Base-by-base conservation (phyloP, 2,329 filamentous ascomycete genomes). In the Colletotrichum spinosum region DNA sequence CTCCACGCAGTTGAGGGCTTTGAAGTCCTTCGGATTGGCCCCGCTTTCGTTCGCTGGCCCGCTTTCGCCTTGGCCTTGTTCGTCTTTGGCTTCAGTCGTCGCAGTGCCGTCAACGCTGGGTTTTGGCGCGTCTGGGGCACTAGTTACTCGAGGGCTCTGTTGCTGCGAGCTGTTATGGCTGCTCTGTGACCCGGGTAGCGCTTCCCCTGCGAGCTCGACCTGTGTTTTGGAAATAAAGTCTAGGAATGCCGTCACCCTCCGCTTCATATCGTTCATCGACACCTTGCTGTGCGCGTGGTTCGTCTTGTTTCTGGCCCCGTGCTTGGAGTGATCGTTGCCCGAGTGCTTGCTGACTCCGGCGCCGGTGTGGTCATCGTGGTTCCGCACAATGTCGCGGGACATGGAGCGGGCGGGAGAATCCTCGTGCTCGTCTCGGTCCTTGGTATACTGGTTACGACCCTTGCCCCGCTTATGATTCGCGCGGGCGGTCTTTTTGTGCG, bases 201-300 rank as follows among this genome's bases (percentile, higher is more conserved):
- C 78, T 67, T 90, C 90, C 37, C 87, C 88, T 2, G 92, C 93
- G 78, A 97, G 86, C 73, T 97, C 94, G 7, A 97, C 84, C 76
- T 97, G 94, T 62, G 93, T 95, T 69, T 93, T 89, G 4, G 92
- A 90, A 68, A 97, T 97, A 73, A 95, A 97, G 70, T 96, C 93
- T 65, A 97, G 85, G 74, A 97, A 97, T 17, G 88, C 91, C 4
- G 92, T 88, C 6, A 94, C 93, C 9, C 93, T 90, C 69, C 92
- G 88, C 78, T 92, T 93, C 88, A 97, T 94, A 74, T 97, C 94
- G 65, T 90, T 90, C 89, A 97, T 92, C 35, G 90, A 94, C 62
- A 94, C 87, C 75, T 92, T 93, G 70, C 86, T 89, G 69, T 83
- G 84, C 76, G 85, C 86, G 54, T 83, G 81, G 62, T 81, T 71